These are phyloP conservation scores for Pseudonitzschia multistriata DNA, from an alignment of 108 stramenopile genomes.

Conservation along the genomic window DNA sequence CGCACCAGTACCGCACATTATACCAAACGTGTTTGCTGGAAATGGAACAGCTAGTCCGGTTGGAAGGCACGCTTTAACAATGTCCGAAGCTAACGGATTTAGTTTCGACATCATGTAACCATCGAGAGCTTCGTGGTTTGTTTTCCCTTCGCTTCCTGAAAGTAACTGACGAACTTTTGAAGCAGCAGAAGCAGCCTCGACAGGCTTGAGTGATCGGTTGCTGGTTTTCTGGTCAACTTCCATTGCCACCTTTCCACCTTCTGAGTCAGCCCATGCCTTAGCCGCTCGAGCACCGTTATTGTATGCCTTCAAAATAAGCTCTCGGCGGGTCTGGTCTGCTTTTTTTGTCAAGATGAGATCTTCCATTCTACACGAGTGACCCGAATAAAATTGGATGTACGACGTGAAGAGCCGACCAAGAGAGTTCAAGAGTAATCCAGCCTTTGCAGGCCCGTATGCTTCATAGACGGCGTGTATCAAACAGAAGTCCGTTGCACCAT, in stretches of 20 bases:
- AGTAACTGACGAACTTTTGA: conserved; percentile 76
- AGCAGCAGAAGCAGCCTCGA: conserved; percentile 74
- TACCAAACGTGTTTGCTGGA: conserved; percentile 93
- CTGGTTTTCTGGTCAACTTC: conserved; percentile 48
- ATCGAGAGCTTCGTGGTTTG: conserved; percentile 88
- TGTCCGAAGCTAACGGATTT: conserved; percentile 87
- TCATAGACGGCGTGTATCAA: conserved; percentile 97
- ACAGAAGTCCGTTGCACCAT: conserved; percentile 91
- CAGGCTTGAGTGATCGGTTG: conserved; percentile 68
- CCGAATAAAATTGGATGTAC: conserved; percentile 91
- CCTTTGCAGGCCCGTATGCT: conserved; percentile 91
- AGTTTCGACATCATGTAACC: conserved; percentile 93
- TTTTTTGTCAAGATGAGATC: conserved; percentile 89
- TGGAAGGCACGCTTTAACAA: conserved; percentile 96
- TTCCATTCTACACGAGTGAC: conserved; percentile 97
- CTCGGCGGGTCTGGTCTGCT: conserved; percentile 76
- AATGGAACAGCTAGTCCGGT: conserved; percentile 95
- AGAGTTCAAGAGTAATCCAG: conserved; percentile 85
- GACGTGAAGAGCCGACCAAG: conserved; percentile 96
- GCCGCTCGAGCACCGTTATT: conserved; percentile 80
- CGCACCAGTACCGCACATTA: conserved; percentile 98
- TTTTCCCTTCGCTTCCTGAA: conserved; percentile 79
- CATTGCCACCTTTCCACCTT: conserved; percentile 88
- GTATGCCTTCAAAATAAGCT: conserved; percentile 76
- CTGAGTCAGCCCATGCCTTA: conserved; percentile 91